Base-by-base conservation (phyloP, 225 moss, liverwort and hornwort genomes). In the Anthoceros angustus region DNA sequence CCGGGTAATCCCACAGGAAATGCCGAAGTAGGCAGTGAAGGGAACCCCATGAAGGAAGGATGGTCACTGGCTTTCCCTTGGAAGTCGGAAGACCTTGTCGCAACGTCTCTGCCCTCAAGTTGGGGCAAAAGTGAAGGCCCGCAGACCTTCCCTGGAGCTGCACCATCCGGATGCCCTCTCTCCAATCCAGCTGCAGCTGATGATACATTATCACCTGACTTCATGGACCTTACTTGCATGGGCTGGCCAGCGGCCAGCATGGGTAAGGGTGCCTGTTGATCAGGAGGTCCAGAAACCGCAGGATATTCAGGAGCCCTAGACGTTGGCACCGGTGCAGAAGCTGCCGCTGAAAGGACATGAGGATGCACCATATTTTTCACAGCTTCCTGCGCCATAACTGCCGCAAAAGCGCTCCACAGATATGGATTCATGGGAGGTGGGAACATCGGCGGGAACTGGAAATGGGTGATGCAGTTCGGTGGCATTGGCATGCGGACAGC, bases 321-420 rank as follows among this genome's bases (percentile, higher is more conserved):
- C 6, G 23, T 55, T 18, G 55, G 0, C 55, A 18, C 7, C 23
- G 55, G 23, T 0, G 55, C 18, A 2, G 55, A 8, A 3, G 55
- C 23, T 55, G 55, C 5, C 55, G 23, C 23, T 18, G n/a, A 55
- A 55, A 55, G 55, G n/a, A 23, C 55, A 55, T 55, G 55, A 55
- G 55, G 55, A 55, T 55, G 55, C 55, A 9, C n/a, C 55, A 55
- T 55, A 23, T 55, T 55, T 12, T 55, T 55, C 55, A 55, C 55
- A 55, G 55, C 55, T 55, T 55, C 55, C 55, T 55, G 55, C 1
- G 55, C 55, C 18, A 55, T 55, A 55, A 12, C 45, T 46, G 45
- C 45, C 2, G 45, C 55, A 20, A 55, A 55, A 1, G 55, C 55
- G 23, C n/a, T 55, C 55, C 55, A 55, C n/a, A 55, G 55, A 15